Conservation (phyloP, 768 basidiomycete genomes). For the Lactarius pseudohatsudake region DNA sequence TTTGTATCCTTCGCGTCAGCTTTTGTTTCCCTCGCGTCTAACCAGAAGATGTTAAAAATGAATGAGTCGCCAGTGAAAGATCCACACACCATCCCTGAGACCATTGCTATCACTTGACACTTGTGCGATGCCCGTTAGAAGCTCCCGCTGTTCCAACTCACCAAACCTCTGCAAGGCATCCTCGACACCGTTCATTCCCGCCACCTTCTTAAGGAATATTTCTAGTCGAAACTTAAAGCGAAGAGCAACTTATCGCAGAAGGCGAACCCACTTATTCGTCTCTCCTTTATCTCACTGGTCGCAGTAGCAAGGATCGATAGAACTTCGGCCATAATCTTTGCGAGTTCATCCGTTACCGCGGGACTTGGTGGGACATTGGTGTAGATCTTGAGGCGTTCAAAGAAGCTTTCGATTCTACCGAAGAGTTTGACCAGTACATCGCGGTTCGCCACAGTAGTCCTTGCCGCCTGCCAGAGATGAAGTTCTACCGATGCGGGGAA, state of each 20-base stretch:
- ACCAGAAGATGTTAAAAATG: neutral
- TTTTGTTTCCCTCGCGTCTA: neutral
- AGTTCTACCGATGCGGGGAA: too few species aligned
- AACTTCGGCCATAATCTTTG: too few species aligned
- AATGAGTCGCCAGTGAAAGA: neutral
- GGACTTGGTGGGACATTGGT: too few species aligned
- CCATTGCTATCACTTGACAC: neutral
- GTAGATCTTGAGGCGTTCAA: too few species aligned
- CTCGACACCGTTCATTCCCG: neutral
- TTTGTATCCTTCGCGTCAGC: too few species aligned
- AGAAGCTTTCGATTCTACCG: too few species aligned
- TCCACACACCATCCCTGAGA: neutral
- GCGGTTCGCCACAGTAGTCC: too few species aligned
- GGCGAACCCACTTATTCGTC: neutral
- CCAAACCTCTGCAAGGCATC: neutral
- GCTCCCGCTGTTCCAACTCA: neutral
- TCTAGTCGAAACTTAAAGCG: neutral
- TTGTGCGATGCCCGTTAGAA: too few species aligned
- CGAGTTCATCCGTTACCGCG: too few species aligned
- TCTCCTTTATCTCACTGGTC: neutral
- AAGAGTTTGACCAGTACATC: too few species aligned
- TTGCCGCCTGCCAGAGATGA: too few species aligned
- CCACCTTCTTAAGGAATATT: neutral
- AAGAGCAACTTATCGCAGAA: neutral
- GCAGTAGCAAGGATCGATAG: too few species aligned